Percentiles rank a stretch among this genome's conserved stretches.
phyloP scores from a whole-genome alignment of 129 eudicot genomes.

The Flaveria brownii region DNA sequence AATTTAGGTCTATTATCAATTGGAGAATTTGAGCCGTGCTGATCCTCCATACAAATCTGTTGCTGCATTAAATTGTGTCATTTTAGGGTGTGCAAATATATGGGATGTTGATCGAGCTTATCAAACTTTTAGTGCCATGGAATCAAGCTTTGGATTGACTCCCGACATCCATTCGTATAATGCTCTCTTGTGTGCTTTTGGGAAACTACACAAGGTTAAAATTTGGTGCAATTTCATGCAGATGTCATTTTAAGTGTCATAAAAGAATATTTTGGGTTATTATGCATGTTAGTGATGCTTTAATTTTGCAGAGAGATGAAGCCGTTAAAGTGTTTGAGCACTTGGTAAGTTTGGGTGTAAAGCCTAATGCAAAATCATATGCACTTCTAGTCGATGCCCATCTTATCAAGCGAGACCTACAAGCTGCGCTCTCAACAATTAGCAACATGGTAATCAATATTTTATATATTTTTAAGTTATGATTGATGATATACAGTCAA shows the following conservation, averaged over 20 bases:
- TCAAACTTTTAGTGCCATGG: constrained; percentile 73
- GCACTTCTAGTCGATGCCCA: constrained; percentile 82
- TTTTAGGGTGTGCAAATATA: constrained; percentile 93
- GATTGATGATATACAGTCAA: background rate
- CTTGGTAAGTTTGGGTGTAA: constrained; percentile 58
- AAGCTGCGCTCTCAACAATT: constrained; percentile 65
- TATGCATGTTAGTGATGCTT: constrained; percentile 13
- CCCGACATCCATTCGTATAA: constrained; percentile 89
- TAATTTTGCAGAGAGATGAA: constrained; percentile 63
- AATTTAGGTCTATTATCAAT: constrained; percentile 73
- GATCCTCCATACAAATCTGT: constrained; percentile 83
- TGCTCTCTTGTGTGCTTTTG: constrained; percentile 73
- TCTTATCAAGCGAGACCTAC: constrained; percentile 64
- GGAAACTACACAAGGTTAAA: constrained; percentile 70
- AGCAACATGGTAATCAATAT: constrained; percentile 63
- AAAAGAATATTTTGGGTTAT: background rate
- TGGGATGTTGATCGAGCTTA: constrained; percentile 94
- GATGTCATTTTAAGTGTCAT: background rate
- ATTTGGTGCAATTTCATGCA: background rate
- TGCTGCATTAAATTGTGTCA: constrained; percentile 85
- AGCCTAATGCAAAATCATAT: constrained; percentile 75
- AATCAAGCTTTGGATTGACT: constrained; percentile 65
- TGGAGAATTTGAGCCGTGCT: constrained; percentile 71
- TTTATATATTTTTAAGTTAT: no score
- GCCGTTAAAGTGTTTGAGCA: constrained; percentile 77